phyloP scores from a whole-genome alignment of 768 basidiomycete genomes.

The Tylopilus intermedius region DNA sequence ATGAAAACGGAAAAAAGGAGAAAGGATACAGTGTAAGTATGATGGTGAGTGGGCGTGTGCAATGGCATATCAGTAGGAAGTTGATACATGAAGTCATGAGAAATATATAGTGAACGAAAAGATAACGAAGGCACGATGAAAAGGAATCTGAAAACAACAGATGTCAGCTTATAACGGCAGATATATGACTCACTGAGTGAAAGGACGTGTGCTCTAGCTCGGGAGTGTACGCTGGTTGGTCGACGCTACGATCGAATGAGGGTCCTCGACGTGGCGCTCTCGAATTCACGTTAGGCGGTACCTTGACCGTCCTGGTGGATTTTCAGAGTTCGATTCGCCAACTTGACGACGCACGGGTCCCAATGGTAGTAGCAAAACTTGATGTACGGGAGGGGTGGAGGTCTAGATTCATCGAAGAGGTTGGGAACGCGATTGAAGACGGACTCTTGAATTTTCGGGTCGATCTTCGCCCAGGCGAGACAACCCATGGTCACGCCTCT shows the following conservation, averaged over 20 bases:
- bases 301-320: neutral
- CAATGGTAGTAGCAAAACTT: conserved; percentile 17
- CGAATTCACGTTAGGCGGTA: no score
- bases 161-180: conserved; percentile 1
- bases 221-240: no score
- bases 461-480: conserved; percentile 6
- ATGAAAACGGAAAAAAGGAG: neutral
- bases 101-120: neutral
- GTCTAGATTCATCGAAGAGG: neutral
- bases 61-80: neutral
- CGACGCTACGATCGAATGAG: neutral
- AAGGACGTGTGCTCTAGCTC: neutral
- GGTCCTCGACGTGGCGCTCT: neutral
- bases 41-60: neutral
- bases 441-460: conserved; percentile 2
- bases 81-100: neutral
- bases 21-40: neutral
- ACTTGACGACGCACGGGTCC: conserved; percentile 15
- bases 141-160: neutral
- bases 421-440: conserved; percentile 3
- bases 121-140: neutral
- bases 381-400: conserved; percentile 7
- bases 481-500: neutral
- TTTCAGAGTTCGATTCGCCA: conserved; percentile 6
- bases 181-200: conserved; percentile 3